These are phyloP conservation scores for Syncephalis plumigaleata DNA, from an alignment of 371 early-diverging fungal genomes.

Conservation along the genomic window DNA sequence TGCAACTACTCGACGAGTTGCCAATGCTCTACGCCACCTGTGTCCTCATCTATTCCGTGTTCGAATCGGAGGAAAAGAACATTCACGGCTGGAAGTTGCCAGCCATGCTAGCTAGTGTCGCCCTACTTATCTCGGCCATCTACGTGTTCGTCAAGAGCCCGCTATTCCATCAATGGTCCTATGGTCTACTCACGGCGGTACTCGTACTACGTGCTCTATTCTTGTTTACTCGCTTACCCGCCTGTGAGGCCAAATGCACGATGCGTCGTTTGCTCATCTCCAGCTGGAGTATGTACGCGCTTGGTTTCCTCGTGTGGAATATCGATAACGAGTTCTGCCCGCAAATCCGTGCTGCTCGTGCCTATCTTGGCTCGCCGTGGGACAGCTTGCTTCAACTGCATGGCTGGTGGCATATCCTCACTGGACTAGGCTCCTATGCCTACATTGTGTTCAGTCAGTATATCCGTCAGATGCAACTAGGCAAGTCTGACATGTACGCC, in stretches of 20 bases:
- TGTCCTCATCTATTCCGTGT: not conserved
- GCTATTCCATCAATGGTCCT: constrained; percentile 55
- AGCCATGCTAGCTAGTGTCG: constrained; percentile 23
- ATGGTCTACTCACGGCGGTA: constrained; percentile 27
- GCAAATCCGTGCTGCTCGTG: constrained; percentile 25
- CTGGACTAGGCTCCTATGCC: constrained; percentile 34
- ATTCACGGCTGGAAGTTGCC: constrained; percentile 15
- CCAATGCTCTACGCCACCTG: constrained; percentile 19
- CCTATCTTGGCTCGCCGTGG: constrained; percentile 24
- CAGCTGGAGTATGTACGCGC: constrained; percentile 23
- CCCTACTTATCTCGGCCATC: constrained; percentile 32
- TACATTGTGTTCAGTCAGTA: constrained; percentile 27
- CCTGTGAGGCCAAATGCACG: constrained; percentile 12
- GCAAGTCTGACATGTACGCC: constrained; percentile 1
- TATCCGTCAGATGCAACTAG: constrained; percentile 20
- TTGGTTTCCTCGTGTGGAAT: constrained; percentile 58
- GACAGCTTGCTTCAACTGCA: constrained; percentile 53
- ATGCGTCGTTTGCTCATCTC: constrained; percentile 16
- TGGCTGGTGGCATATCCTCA: constrained; percentile 67
- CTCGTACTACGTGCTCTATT: constrained; percentile 25
- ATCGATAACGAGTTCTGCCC: constrained; percentile 55
- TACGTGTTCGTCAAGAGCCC: constrained; percentile 50
- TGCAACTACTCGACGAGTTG: constrained; percentile 59
- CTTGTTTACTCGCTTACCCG: constrained; percentile 16
- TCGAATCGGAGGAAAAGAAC: constrained; percentile 13